Conservation (phyloP, 2,329 filamentous ascomycete species). For the Colletotrichum navitas region DNA sequence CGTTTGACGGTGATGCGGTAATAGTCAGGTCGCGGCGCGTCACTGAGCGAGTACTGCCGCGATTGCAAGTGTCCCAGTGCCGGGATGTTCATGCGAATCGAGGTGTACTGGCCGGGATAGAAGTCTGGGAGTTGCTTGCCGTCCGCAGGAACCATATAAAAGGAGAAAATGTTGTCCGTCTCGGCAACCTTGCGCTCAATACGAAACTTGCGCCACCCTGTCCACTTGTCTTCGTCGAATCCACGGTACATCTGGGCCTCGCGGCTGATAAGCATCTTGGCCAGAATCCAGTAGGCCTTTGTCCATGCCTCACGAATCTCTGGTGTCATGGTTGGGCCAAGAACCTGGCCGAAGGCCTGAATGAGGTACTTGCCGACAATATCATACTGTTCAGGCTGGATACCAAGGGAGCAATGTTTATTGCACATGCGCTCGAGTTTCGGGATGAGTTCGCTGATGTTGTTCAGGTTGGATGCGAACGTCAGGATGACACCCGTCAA, state of each 20-base stretch:
- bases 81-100: constrained; percentile 70
- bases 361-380: constrained; percentile 79
- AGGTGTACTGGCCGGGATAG: constrained; percentile 80
- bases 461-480: constrained; percentile 79
- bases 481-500: constrained; percentile 65
- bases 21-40: constrained; percentile 70
- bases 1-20: constrained; percentile 81
- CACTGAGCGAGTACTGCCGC: constrained; percentile 80
- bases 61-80: constrained; percentile 71
- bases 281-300: constrained; percentile 79
- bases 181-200: constrained; percentile 75
- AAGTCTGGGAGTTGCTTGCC: constrained; percentile 71
- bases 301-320: constrained; percentile 76
- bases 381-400: constrained; percentile 76
- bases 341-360: constrained; percentile 73
- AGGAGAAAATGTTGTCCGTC: constrained; percentile 76
- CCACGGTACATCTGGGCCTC: constrained; percentile 74
- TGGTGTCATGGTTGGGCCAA: constrained; percentile 74
- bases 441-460: constrained; percentile 66
- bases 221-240: constrained; percentile 68
- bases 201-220: constrained; percentile 75
- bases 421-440: constrained; percentile 72
- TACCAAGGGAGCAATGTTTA: constrained; percentile 79
- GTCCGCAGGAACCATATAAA: constrained; percentile 76
- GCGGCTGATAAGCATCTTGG: constrained; percentile 76